These are phyloP conservation scores for Sungouiella thailandica DNA, from an alignment of 805 yeast genomes.

Conservation along the genomic window DNA sequence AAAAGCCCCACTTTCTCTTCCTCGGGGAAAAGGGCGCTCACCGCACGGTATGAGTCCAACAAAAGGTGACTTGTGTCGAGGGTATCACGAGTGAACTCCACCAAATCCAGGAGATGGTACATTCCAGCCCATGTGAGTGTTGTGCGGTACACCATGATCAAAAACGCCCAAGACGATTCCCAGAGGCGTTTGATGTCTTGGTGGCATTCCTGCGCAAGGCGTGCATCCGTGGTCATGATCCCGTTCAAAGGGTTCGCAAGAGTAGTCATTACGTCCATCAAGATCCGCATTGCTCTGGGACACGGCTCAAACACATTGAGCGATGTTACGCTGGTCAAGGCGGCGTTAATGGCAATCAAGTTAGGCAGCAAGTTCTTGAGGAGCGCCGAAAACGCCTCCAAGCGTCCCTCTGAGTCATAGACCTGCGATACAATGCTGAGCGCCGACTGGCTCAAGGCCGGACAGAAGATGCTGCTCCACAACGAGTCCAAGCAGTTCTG, in stretches of 20 bases:
- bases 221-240: slow-evolving; percentile 25
- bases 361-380: slow-evolving; percentile 39
- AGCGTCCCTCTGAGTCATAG: slow-evolving; percentile 68
- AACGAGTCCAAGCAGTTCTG: slow-evolving; percentile 49
- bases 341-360: slow-evolving; percentile 44
- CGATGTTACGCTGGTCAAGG: slow-evolving; percentile 40
- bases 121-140: slow-evolving; percentile 73
- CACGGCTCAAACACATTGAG: slow-evolving; percentile 63
- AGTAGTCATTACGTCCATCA: slow-evolving; percentile 66
- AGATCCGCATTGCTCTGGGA: slow-evolving; percentile 66
- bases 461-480: slow-evolving; percentile 71
- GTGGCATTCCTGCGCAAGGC: slow-evolving; percentile 3
- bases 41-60: slow-evolving; percentile 58
- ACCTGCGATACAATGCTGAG: slow-evolving; percentile 69
- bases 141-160: slow-evolving; percentile 60
- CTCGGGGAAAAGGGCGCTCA: slow-evolving; percentile 15
- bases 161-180: slow-evolving; percentile 67
- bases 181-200: slow-evolving; percentile 46
- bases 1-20: slow-evolving; percentile 29
- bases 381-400: slow-evolving; percentile 65
- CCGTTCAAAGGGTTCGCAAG: slow-evolving; percentile 68
- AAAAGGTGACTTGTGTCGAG: slow-evolving; percentile 70
- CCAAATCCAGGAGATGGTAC: slow-evolving; percentile 51
- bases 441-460: slow-evolving; percentile 63
- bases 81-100: slow-evolving; percentile 83